Base-by-base conservation (phyloP, 2,329 filamentous ascomycete species). In the Curvularia sp. region DNA sequence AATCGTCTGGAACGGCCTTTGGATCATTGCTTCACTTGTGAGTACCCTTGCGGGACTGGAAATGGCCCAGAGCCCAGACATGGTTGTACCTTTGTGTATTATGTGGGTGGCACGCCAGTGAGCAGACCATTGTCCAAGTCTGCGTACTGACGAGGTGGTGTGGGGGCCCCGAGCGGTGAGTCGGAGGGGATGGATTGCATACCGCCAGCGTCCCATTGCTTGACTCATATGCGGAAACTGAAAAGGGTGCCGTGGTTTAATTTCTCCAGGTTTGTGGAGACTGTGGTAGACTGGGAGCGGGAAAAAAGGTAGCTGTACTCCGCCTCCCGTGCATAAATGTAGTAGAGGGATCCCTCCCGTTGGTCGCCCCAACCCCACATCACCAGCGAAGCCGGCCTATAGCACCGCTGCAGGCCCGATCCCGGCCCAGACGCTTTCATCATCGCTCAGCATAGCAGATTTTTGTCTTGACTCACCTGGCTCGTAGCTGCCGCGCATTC, bases 391-490 rank as follows among this genome's bases (percentile, higher is more conserved):
- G 55, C 50, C 60, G 57, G 54, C 51, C 13, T 31, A 28, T 28
- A 50, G 48, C 43, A 63, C 35, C 18, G 43, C 43, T 63, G 54
- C 51, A 55, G 61, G 59, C 58, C 57, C 71, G 71, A 70, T 73
- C 62, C 61, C 70, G 69, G 71, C 64, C 60, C 55, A 60, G 55
- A 24, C 30, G 38, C 66, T 72, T 69, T 70, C 71, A 73, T 73
- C 71, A 72, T 74, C 66, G 66, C 60, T 53, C 44, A 55, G 35
- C 50, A 52, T 53, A 46, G 60, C 63, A 74, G 69, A 73, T 68
- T 72, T 74, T 72, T 67, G 57, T 60, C 53, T 75, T 76, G 74
- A 76, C 68, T 76, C 74, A 76, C 72, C 61, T 55, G 44, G 59
- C 20, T 28, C 33, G n/a, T 15, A 51, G 57, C 39, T 52, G 39